phyloP scores from a whole-genome alignment of 306 rosid genomes.

The Benincasa hispida region DNA sequence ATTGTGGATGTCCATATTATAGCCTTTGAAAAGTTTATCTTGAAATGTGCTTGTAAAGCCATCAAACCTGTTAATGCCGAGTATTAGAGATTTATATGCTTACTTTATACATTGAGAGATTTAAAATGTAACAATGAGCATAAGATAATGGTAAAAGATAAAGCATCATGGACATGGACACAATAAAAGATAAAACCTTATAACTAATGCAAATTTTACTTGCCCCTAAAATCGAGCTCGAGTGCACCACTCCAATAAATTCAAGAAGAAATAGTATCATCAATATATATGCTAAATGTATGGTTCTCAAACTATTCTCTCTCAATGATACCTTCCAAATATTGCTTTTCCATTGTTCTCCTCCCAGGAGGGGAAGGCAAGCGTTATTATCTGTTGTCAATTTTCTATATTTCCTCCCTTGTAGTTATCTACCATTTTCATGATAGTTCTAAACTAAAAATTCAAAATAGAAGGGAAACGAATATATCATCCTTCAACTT shows the following conservation, averaged over 20 bases:
- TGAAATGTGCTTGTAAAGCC: conserved; percentile 99
- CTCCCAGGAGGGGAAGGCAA: background rate
- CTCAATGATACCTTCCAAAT: background rate
- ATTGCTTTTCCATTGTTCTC: background rate
- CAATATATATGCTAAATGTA: background rate
- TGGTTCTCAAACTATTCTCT: background rate
- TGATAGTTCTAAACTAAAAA: background rate
- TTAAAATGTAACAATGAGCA: background rate
- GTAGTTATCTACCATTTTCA: background rate
- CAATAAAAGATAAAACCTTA: background rate
- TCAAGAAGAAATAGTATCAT: background rate
- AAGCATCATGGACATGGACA: too few species aligned
- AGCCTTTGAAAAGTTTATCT: conserved; percentile 89
- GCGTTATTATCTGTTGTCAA: background rate
- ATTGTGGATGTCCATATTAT: conserved; percentile 96
- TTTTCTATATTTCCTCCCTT: background rate
- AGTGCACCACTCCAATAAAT: background rate
- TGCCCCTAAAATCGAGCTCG: background rate
- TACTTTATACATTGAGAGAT: background rate
- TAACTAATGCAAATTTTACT: background rate
- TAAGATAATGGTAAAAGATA: background rate
- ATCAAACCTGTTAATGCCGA: conserved; percentile 41
- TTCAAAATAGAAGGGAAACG: background rate
- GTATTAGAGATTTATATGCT: background rate
- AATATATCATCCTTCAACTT: background rate